Evolutionary conservation across 768 basidiomycete species (phyloP).

Genomic region (Grammothele lineata): DNA sequence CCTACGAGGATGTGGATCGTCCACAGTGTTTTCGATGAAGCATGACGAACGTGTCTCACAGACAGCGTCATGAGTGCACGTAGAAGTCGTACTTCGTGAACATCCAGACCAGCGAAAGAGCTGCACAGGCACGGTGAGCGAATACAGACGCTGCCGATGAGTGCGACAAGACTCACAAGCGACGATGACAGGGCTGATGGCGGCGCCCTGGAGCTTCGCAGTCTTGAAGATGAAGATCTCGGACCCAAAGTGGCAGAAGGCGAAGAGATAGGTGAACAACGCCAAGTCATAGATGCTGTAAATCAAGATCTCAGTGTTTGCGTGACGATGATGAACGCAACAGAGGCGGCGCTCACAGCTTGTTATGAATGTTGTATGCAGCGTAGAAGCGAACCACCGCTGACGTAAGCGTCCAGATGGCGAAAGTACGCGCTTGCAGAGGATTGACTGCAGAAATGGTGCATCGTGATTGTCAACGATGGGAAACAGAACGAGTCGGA

Average conservation of each 20-base stretch:
- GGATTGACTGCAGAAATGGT: conserved; percentile 57
- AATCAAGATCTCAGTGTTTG: too few relatives aligned
- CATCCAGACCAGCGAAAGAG: conserved; percentile 80
- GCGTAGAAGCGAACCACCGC: conserved; percentile 82
- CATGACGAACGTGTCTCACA: too few relatives aligned
- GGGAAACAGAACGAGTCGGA: background rate
- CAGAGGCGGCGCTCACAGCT: conserved; percentile 53
- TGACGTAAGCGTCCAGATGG: conserved; percentile 84
- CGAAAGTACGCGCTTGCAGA: conserved; percentile 88
- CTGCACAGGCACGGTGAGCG: conserved; percentile 34
- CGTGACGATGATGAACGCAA: too few relatives aligned
- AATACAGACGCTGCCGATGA: background rate
- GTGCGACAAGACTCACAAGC: conserved; percentile 58
- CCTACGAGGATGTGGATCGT: too few relatives aligned
- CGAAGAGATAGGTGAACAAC: conserved; percentile 83
- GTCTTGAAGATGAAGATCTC: conserved; percentile 84
- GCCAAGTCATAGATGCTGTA: conserved; percentile 86
- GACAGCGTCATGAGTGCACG: conserved; percentile 31
- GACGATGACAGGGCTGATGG: conserved; percentile 75
- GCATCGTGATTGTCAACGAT: background rate
- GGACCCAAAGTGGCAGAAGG: conserved; percentile 83
- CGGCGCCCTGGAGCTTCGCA: conserved; percentile 53
- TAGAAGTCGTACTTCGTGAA: conserved; percentile 78
- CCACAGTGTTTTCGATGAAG: too few relatives aligned
- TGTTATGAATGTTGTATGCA: conserved; percentile 83